A percentile compares a stretch with the other conserved stretches of the same genome.
Conservation (phyloP, 306 rosid species). For the Mucuna pruriens region DNA sequence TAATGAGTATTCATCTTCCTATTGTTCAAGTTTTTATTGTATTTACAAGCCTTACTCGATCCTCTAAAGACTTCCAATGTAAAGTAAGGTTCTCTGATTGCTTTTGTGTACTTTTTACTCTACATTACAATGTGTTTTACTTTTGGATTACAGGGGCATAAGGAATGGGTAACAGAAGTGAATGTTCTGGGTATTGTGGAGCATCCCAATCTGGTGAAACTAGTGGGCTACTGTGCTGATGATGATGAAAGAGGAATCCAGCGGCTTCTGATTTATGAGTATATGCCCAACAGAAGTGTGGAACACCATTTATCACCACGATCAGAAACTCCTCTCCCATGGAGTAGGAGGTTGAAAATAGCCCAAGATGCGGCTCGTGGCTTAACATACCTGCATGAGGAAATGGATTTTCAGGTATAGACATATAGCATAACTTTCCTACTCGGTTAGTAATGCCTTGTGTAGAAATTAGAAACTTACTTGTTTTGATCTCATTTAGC, state of each 20-base stretch:
- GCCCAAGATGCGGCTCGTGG: constrained; percentile 97
- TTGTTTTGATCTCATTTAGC: constrained; percentile 29
- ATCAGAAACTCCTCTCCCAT: constrained; percentile 67
- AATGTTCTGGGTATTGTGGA: constrained; percentile 96
- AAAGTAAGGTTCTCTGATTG: constrained; percentile 3
- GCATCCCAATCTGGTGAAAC: constrained; percentile 94
- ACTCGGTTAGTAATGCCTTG: constrained; percentile 12
- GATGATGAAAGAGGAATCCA: constrained; percentile 99
- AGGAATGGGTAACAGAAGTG: constrained; percentile 99
- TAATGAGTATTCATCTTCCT: constrained; percentile 1
- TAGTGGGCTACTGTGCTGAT: constrained; percentile 95
- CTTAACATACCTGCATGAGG: constrained; percentile 84
- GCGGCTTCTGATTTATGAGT: constrained; percentile 84
- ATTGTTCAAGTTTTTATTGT: not conserved
- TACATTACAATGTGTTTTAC: constrained; percentile 9
- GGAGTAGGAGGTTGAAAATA: constrained; percentile 82
- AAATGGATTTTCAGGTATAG: constrained; percentile 89
- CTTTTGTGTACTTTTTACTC: not conserved
- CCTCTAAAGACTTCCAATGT: not conserved
- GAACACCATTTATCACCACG: constrained; percentile 78
- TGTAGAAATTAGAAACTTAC: not conserved
- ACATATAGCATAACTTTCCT: constrained; percentile 38
- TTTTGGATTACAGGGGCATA: constrained; percentile 77
- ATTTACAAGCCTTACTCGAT: not conserved
- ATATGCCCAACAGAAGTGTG: constrained; percentile 85